Conservation (phyloP, 1,284 basidiomycete genomes). For the Cystobasidium sp. region DNA sequence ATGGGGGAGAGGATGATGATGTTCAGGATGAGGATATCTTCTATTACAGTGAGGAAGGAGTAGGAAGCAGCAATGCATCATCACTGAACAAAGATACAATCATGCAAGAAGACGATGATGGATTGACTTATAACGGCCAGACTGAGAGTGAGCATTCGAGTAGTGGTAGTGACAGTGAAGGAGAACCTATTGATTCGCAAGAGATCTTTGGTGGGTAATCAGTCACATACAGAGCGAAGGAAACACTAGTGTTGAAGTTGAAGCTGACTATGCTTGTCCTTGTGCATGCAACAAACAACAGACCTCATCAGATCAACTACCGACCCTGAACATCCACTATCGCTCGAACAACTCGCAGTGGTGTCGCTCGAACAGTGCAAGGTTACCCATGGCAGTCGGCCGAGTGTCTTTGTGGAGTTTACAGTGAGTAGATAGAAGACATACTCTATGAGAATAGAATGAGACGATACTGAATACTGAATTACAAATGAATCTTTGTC, state of each 20-base stretch:
- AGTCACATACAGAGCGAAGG: neutral
- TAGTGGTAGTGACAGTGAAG: constrained; percentile 23
- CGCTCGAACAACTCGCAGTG: constrained; percentile 94
- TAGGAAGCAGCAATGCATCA: neutral
- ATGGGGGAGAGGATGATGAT: constrained; percentile 43
- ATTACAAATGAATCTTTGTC: neutral
- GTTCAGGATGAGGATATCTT: constrained; percentile 27
- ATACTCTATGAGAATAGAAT: neutral
- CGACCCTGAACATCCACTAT: constrained; percentile 93
- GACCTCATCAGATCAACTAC: constrained; percentile 88
- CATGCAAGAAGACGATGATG: constrained; percentile 4
- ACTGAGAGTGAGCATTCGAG: constrained; percentile 23
- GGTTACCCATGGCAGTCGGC: constrained; percentile 66
- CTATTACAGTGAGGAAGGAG: constrained; percentile 50
- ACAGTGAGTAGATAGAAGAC: neutral
- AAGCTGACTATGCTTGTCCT: neutral
- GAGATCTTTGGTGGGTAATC: constrained; percentile 68
- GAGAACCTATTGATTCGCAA: constrained; percentile 65
- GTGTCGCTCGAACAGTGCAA: constrained; percentile 87
- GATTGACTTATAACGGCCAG: constrained; percentile 5
- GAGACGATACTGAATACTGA: neutral
- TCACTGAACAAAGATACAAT: neutral
- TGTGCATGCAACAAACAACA: constrained; percentile 1
- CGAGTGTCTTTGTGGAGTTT: constrained; percentile 77
- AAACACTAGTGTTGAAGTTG: too few relatives aligned